These are phyloP conservation scores for Arctium minus DNA, from an alignment of 129 eudicot genomes.

Conservation along the genomic window DNA sequence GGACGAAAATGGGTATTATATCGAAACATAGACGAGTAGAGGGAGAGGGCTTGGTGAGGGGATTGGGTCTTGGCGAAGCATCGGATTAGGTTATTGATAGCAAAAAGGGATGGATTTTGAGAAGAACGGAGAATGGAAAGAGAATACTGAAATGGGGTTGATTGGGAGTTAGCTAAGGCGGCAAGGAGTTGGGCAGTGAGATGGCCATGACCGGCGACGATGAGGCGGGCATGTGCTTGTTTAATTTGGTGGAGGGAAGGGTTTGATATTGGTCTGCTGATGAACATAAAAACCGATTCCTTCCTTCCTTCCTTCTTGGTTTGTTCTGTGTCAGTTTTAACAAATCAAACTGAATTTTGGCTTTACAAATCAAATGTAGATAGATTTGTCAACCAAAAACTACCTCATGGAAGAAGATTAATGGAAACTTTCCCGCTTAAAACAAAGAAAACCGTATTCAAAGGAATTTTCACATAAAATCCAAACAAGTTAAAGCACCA, in stretches of 20 bases:
- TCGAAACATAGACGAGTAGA: constrained; percentile 3
- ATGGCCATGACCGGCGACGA: constrained; percentile 28
- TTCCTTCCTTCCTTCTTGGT: too few species aligned
- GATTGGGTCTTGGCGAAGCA: constrained; percentile 29
- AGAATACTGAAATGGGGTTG: constrained; percentile 23
- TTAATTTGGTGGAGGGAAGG: constrained; percentile 22
- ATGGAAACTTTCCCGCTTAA: too few species aligned
- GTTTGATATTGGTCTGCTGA: not conserved
- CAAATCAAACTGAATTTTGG: too few species aligned
- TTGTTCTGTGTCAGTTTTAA: too few species aligned
- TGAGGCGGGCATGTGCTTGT: constrained; percentile 31
- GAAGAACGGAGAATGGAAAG: constrained; percentile 15
- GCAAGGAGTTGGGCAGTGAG: constrained; percentile 27
- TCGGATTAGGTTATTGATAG: constrained; percentile 29
- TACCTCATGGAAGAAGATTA: too few species aligned
- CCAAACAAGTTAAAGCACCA: too few species aligned
- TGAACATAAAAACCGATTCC: too few species aligned
- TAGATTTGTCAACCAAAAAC: too few species aligned
- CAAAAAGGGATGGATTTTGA: constrained; percentile 23
- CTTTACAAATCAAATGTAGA: too few species aligned
- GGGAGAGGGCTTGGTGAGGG: constrained; percentile 9
- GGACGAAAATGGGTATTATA: not conserved
- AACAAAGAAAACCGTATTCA: too few species aligned
- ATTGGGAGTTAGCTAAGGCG: constrained; percentile 26
- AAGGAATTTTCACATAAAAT: too few species aligned